A percentile compares a stretch with the other conserved stretches of the same genome.
These are phyloP conservation scores for Metarhizium sp. DNA, from an alignment of 2,329 filamentous ascomycete species.

Conservation along the genomic window DNA sequence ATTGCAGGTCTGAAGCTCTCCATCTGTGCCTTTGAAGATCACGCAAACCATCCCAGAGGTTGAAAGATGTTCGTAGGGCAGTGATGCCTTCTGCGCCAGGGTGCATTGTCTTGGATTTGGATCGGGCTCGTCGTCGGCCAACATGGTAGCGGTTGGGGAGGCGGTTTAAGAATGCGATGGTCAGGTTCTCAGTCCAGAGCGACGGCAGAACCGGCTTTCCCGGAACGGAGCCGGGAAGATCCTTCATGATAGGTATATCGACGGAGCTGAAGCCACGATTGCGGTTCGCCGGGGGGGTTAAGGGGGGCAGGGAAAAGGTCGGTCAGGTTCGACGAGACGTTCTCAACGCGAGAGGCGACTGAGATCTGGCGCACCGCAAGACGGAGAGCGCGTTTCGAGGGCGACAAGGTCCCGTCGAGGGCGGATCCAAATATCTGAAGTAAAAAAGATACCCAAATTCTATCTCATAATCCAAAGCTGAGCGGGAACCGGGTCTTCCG, in stretches of 20 bases:
- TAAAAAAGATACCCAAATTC: slow-evolving; percentile 23
- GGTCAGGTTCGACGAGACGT: slow-evolving; percentile 9
- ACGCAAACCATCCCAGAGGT: slow-evolving; percentile 66
- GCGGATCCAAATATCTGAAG: slow-evolving; percentile 14
- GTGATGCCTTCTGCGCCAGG: slow-evolving; percentile 52
- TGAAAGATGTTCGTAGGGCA: slow-evolving; percentile 72
- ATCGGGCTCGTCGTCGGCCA: slow-evolving; percentile 27
- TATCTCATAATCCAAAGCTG: slow-evolving; percentile 25
- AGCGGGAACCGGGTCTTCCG: slow-evolving; percentile 6
- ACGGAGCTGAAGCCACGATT: slow-evolving; percentile 6
- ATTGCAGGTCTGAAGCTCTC: slow-evolving; percentile 78
- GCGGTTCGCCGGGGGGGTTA: slow-evolving; percentile 1
- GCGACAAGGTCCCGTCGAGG: slow-evolving; percentile 7
- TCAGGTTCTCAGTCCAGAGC: slow-evolving; percentile 30
- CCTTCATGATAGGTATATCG: slow-evolving; percentile 24
- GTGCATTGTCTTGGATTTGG: slow-evolving; percentile 26
- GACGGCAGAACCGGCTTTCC: slow-evolving; percentile 32
- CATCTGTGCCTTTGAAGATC: slow-evolving; percentile 70
- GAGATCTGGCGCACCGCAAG: slow-evolving; percentile 3
- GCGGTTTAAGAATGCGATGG: slow-evolving; percentile 32
- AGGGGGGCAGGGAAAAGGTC: neutral
- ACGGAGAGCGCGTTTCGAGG: neutral
- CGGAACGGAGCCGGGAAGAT: slow-evolving; percentile 25
- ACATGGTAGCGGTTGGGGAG: slow-evolving; percentile 30
- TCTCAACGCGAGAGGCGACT: slow-evolving; percentile 2